Conservation (phyloP, 2,329 filamentous ascomycete genomes). For the Xylariaceae sp. region DNA sequence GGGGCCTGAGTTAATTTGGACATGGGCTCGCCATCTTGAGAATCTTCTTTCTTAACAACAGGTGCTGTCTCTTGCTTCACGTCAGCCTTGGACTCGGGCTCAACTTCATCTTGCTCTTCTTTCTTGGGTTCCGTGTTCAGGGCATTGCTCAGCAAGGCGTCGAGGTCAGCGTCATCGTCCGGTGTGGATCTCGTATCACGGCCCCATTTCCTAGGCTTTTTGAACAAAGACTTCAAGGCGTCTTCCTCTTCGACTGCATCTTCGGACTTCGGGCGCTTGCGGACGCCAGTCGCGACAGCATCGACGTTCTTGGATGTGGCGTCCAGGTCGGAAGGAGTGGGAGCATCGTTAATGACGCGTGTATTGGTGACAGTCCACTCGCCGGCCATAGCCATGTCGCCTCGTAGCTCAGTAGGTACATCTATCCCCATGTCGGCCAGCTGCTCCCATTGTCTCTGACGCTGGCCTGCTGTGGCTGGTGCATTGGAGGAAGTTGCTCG, state of each 20-base stretch:
- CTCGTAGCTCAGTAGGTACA: constrained; percentile 72
- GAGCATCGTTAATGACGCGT: constrained; percentile 47
- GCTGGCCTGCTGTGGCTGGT: constrained; percentile 52
- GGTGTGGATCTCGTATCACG: constrained; percentile 46
- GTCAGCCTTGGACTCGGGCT: background rate
- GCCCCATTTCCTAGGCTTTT: constrained; percentile 54
- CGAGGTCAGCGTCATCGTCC: constrained; percentile 53
- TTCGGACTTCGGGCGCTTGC: constrained; percentile 46
- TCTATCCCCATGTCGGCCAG: constrained; percentile 82
- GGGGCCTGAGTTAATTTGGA: constrained; percentile 7
- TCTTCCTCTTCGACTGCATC: constrained; percentile 52
- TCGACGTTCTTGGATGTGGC: constrained; percentile 38
- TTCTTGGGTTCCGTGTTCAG: constrained; percentile 26
- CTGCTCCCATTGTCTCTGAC: constrained; percentile 82
- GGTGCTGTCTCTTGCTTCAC: constrained; percentile 22
- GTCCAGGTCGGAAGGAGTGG: constrained; percentile 34
- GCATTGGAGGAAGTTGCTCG: constrained; percentile 28
- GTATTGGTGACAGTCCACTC: constrained; percentile 77
- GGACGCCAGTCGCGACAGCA: constrained; percentile 50
- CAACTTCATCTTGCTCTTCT: constrained; percentile 7
- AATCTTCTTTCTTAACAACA: constrained; percentile 39
- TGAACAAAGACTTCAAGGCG: constrained; percentile 55
- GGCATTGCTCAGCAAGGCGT: constrained; percentile 50
- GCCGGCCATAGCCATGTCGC: constrained; percentile 81
- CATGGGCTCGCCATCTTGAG: constrained; percentile 16